Evolutionary conservation across 1,284 basidiomycete genomes (phyloP), one percentile per base, ranked within the genome.

Genomic region (Mycena citricolor): DNA sequence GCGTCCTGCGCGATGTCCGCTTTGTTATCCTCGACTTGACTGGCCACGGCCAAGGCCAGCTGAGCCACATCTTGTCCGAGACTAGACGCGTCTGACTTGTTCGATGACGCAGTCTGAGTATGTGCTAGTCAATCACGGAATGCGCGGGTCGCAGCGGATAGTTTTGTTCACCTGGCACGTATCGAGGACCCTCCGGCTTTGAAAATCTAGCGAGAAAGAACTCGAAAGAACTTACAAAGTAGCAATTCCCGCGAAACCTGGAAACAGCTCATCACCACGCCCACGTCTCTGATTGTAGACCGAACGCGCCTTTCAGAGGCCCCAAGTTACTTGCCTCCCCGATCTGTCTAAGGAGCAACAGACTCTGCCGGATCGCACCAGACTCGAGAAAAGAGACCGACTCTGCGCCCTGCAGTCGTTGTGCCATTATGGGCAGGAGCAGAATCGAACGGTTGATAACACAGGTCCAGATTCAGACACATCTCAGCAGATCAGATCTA

Each of bases 201-300:
- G 23, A 25, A 36, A 22, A 47, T 36, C 29, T 13, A 30, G 40
- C 37, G 11, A 17, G 1, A 1, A 14, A 5, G n/a, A 23, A 26
- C 14, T 11, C 16, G 10, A 5, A 17, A 19, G 16, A 20, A n/a
- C 47, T 51, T n/a, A 48, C 46, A 52, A 29, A 36, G 17, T 33
- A 5, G 30, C 30, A 8, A 52, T 44, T 7, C 47, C 51, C 4
- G 51, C 51, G 32, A 52, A 49, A 13, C 51, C 51, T 52, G n/a
- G n/a, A n/a, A n/a, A n/a, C n/a, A n/a, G n/a, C n/a, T n/a, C n/a
- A n/a, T n/a, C n/a, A n/a, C n/a, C n/a, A n/a, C n/a, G n/a, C n/a
- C n/a, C n/a, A n/a, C n/a, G n/a, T n/a, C n/a, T n/a, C n/a, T n/a
- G n/a, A n/a, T n/a, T n/a, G n/a, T n/a, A n/a, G n/a, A n/a, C n/a